A percentile compares a stretch with the other conserved stretches of the same genome.
phyloP scores from a whole-genome alignment of 441 rosid species.

The Capsella rubella region DNA sequence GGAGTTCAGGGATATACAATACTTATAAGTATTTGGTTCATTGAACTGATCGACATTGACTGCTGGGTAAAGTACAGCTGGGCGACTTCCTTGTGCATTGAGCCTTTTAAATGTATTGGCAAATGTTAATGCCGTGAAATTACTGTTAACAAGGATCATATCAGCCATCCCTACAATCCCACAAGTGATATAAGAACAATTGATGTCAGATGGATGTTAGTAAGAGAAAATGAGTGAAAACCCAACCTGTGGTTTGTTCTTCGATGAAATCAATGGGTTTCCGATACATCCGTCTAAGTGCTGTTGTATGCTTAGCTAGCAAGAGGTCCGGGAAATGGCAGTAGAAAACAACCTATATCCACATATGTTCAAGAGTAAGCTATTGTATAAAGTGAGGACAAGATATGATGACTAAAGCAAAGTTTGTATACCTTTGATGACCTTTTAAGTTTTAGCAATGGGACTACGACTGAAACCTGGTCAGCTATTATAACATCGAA shows the following conservation, averaged over 20 bases:
- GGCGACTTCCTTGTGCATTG: conserved; percentile 68
- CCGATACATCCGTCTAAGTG: conserved; percentile 77
- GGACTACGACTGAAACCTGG: conserved; percentile 87
- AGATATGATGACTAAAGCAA: conserved; percentile 14
- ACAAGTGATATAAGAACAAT: conserved; percentile 29
- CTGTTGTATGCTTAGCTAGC: conserved; percentile 79
- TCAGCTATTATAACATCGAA: conserved; percentile 80
- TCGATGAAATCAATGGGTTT: conserved; percentile 86
- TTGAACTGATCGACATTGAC: conserved; percentile 82
- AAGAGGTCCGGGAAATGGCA: conserved; percentile 94
- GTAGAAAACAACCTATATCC: conserved; percentile 78
- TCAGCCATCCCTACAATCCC: conserved; percentile 78
- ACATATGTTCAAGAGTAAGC: conserved; percentile 18
- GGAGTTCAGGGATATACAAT: conserved; percentile 52
- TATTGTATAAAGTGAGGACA: conserved; percentile 5
- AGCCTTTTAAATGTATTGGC: conserved; percentile 84
- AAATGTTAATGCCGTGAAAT: conserved; percentile 84
- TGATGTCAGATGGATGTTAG: conserved; percentile 1
- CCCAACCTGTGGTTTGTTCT: conserved; percentile 80
- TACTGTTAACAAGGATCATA: conserved; percentile 87
- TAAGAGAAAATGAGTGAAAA: conserved; percentile 8
- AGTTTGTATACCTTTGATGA: conserved; percentile 67
- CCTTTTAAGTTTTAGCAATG: conserved; percentile 71
- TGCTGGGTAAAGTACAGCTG: conserved; percentile 90
- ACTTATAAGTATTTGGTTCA: conserved; percentile 66